Percentiles rank a stretch among this genome's conserved stretches.
These are phyloP conservation scores for Aspergillus tamarii DNA, from an alignment of 2,329 filamentous ascomycete species.

Conservation along the genomic window DNA sequence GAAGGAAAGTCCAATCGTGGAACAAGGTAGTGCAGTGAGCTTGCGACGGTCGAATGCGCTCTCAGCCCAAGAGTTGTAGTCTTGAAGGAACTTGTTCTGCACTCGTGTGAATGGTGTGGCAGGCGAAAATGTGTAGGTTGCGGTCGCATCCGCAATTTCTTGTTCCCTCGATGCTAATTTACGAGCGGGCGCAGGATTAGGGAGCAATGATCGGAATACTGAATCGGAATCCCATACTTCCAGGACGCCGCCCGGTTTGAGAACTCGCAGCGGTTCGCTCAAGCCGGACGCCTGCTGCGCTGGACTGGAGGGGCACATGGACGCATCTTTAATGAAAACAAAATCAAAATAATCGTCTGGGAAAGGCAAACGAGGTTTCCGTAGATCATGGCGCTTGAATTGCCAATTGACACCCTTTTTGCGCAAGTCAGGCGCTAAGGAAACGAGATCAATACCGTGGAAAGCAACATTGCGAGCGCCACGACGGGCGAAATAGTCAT, in stretches of 20 bases:
- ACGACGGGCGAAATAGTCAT: constrained; percentile 72
- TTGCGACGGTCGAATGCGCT: constrained; percentile 73
- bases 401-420: constrained; percentile 82
- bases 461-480: constrained; percentile 74
- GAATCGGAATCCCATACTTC: constrained; percentile 93
- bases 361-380: constrained; percentile 75
- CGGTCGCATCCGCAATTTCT: constrained; percentile 67
- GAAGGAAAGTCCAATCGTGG: constrained; percentile 73
- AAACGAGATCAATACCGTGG: constrained; percentile 79
- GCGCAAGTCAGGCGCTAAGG: constrained; percentile 66
- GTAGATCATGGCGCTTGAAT: constrained; percentile 86
- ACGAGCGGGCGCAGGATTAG: constrained; percentile 68
- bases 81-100: constrained; percentile 78
- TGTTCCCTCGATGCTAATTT: constrained; percentile 64
- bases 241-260: constrained; percentile 76
- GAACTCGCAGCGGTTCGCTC: constrained; percentile 75
- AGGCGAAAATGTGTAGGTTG: constrained; percentile 79
- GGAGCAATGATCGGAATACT: constrained; percentile 78
- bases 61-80: constrained; percentile 82
- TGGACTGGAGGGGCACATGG: constrained; percentile 65
- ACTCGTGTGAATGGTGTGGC: constrained; percentile 81
- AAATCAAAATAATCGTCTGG: constrained; percentile 80
- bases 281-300: constrained; percentile 58
- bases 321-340: constrained; percentile 84
- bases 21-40: constrained; percentile 76